Evolutionary conservation across 2,329 filamentous ascomycete species (phyloP), one percentile per base, ranked within the genome.

Genomic region (Aspergillus nomiae): DNA sequence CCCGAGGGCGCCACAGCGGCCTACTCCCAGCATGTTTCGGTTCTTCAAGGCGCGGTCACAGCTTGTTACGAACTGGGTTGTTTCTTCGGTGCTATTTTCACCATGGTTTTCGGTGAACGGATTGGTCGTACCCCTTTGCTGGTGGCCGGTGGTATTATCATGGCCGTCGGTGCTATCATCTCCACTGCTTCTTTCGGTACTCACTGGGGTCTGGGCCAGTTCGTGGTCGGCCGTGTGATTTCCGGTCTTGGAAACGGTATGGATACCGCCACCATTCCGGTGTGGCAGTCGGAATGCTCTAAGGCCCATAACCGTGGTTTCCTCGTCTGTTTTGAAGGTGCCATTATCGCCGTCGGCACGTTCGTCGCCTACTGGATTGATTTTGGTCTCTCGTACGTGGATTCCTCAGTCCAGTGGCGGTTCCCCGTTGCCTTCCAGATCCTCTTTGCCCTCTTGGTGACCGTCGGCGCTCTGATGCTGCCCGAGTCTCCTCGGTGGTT

Each of bases 401-500:
- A 75, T 41, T 70, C 43, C 62, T 67, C 69, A 1, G 71, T 71
- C 24, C 67, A 78, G 61, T 83, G 81, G 81, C 71, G 82, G 41
- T 79, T 83, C 65, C 76, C 82, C 46, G 68, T 84, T 2, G 81
- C 80, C 2, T 78, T 84, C 64, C 81, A 84, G 64, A 72, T 82
- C n/a, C 50, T 83, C 59, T 77, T 83, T 50, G 82, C 67, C 14
- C 8, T 73, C 9, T 26, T 68, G 7, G 68, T 73, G 34, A 61
- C 56, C 19, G 2, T 30, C 10, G 73, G 73, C 46, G 70, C 65
- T 32, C 5, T 71, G 0, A 38, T 69, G 19, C 74, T 86, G 1
- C 84, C 84, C 10, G 85, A 87, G 62, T 85, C 82, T 0, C 85
- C 85, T 9, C 77, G 84, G 45, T 86, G 84, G 82, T 76, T 87